phyloP scores from a whole-genome alignment of 345 rosid species.

The Salix koriyanagi region DNA sequence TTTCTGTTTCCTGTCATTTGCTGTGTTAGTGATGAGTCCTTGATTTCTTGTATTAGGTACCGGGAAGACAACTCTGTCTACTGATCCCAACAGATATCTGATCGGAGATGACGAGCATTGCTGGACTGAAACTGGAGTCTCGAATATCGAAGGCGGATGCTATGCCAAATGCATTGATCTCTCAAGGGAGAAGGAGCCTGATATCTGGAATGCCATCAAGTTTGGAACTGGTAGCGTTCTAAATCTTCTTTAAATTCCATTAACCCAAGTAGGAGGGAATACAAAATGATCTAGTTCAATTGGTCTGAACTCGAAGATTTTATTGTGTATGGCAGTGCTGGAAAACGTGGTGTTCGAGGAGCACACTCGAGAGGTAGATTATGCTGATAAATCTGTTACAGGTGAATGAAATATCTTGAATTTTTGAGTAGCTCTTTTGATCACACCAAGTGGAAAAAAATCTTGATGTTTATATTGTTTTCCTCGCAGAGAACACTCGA shows the following conservation, averaged over 20 bases:
- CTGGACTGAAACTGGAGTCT: conserved; percentile 87
- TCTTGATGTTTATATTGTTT: not conserved
- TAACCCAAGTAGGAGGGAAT: not conserved
- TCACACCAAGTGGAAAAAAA: not conserved
- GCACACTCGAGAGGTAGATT: conserved; percentile 84
- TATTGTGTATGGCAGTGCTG: conserved; percentile 50
- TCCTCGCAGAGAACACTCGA: conserved; percentile 76
- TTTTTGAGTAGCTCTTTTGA: not conserved
- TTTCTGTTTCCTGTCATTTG: not conserved
- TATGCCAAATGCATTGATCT: conserved; percentile 98
- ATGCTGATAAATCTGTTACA: conserved; percentile 79
- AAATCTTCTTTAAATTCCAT: not conserved
- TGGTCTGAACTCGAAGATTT: not conserved
- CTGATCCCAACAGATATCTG: conserved; percentile 84
- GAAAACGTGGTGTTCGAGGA: conserved; percentile 96
- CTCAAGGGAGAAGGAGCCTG: conserved; percentile 87
- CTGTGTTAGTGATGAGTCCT: conserved; percentile 16
- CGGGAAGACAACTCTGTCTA: conserved; percentile 92
- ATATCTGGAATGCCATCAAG: conserved; percentile 94
- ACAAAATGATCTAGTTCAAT: not conserved
- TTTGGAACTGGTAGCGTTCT: conserved; percentile 70
- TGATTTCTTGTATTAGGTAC: conserved; percentile 48
- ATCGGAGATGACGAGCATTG: conserved; percentile 99
- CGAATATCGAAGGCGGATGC: conserved; percentile 99
- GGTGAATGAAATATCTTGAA: conserved; percentile 35